Base-by-base conservation (phyloP, 805 yeast genomes). In the Jamesozyma spencerorum region DNA sequence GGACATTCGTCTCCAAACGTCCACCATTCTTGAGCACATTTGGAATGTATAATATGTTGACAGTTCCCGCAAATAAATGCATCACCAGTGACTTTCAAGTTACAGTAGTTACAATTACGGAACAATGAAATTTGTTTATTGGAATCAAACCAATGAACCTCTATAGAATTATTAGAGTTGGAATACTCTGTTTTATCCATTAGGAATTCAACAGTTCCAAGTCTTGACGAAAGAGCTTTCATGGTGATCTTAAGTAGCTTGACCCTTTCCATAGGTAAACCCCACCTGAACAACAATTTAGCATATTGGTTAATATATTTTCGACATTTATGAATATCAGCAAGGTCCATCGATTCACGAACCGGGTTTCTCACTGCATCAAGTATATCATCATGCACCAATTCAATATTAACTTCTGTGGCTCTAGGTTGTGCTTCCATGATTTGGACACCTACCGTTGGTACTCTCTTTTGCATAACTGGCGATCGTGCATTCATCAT, bases 11-110 rank as follows among this genome's bases (percentile, higher is more conserved):
- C 47, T 42, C 66, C 63, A 7, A 57, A 64, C 1, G 57, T 50
- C 85, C 94, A 86, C 96, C 97, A 88, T 38, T 71, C 71, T 15
- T 70, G 62, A 0, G 94, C 92, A 64, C 97, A 88, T 18, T 67
- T 66, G 2, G 85, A 72, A 56, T 88, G 97, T 48, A 83, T 53
- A 2, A 84, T 67, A 60, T 90, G 97, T 41, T 77, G 81, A 61
- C 97, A 88, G 20, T 66, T 65, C 5, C 74, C 70, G 54, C 97
- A 88, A 0, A 75, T 71, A 24, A 79, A 77, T 24, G 81, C 68
- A 46, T 81, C 64, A 45, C 79, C 78, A 1, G 67, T 63, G 1
- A 82, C 78, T 24, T 74, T 65, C 45, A 79, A 62, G 13, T 72
- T 73, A 62, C 97, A 88, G 39, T 70, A 74, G 18, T 71, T 73